These are phyloP conservation scores for Barnettozyma sucrosica DNA, from an alignment of 805 yeast genomes.

Conservation along the genomic window DNA sequence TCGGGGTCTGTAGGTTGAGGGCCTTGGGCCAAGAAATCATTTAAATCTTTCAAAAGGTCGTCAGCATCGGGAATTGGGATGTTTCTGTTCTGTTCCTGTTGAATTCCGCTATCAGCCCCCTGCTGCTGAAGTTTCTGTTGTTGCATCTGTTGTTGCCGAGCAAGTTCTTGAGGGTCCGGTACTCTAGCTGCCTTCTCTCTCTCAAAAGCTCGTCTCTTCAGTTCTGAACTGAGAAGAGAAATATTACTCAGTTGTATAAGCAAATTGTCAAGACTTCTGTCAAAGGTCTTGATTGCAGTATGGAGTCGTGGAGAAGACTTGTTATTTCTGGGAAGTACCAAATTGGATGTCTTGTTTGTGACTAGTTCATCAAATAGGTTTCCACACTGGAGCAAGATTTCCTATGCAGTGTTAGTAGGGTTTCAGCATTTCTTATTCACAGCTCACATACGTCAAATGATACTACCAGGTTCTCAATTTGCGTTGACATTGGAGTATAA, in stretches of 20 bases:
- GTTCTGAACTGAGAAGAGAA: conserved; percentile 14
- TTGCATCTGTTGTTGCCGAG: conserved; percentile 6
- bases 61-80: conserved; percentile 9
- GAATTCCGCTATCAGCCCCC: neutral
- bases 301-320: conserved; percentile 8
- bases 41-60: conserved; percentile 24
- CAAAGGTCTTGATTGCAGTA: conserved; percentile 16
- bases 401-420: conserved; percentile 11
- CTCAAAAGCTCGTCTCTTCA: conserved; percentile 15
- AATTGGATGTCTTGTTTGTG: conserved; percentile 19
- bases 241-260: conserved; percentile 23
- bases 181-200: conserved; percentile 10
- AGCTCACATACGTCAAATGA: conserved; percentile 13
- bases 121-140: conserved; percentile 6
- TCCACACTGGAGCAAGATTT: conserved; percentile 21
- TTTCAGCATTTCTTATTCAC: no score
- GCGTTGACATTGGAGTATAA: conserved; percentile 11
- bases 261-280: conserved; percentile 18
- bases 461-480: conserved; percentile 13
- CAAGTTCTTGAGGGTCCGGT: conserved; percentile 8
- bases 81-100: conserved; percentile 1
- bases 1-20: conserved; percentile 29
- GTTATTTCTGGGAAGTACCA: conserved; percentile 20
- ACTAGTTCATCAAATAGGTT: conserved; percentile 19
- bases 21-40: conserved; percentile 24